These are phyloP conservation scores for Telopea speciosissima DNA, from an alignment of 177 flowering plant species.

Conservation along the genomic window DNA sequence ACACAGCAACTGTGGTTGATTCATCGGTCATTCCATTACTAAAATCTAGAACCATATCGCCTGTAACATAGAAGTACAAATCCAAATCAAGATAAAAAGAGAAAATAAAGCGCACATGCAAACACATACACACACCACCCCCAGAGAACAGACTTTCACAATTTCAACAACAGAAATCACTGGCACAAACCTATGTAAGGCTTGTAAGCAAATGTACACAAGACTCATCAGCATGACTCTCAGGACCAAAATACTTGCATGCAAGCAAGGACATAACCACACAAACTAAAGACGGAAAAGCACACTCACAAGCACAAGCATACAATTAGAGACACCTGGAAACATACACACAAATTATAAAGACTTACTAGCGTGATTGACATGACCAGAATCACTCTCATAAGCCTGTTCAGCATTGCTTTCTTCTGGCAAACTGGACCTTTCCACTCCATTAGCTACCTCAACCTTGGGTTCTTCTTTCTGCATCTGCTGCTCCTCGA, in stretches of 20 bases:
- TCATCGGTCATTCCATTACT: constrained; percentile 52
- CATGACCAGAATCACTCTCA: constrained; percentile 31
- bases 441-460: constrained; percentile 32
- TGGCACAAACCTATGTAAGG: too few species aligned
- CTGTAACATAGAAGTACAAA: constrained; percentile 24
- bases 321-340: background rate
- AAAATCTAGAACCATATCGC: constrained; percentile 25
- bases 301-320: too few species aligned
- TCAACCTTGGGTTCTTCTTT: constrained; percentile 39
- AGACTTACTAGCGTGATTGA: constrained; percentile 38
- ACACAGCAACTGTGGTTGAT: constrained; percentile 25
- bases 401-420: constrained; percentile 25
- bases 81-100: background rate
- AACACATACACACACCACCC: too few species aligned
- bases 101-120: background rate
- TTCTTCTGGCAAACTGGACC: constrained; percentile 26
- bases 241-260: too few species aligned
- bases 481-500: constrained; percentile 52
- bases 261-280: too few species aligned
- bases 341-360: background rate
- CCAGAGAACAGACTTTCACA: too few species aligned
- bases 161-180: too few species aligned
- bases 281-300: too few species aligned
- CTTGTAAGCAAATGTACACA: too few species aligned
- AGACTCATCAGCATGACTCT: too few species aligned